A percentile compares a stretch with the other conserved stretches of the same genome.
Conservation (phyloP, 2,329 filamentous ascomycete genomes). For the Venturia asperata region DNA sequence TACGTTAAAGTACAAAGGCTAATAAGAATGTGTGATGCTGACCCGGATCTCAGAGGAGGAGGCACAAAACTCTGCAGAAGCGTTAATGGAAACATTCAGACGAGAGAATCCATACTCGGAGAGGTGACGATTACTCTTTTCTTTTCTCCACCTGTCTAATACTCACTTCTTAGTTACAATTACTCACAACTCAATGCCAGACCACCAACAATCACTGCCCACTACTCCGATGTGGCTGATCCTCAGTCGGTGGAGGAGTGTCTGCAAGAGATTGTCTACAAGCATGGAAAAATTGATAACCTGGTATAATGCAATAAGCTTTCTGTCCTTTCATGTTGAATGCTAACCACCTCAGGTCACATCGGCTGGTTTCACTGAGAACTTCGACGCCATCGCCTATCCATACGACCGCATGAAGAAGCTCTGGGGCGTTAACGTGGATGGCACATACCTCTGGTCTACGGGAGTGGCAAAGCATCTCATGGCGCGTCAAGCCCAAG, state of each 20-base stretch:
- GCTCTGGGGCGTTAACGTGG: constrained; percentile 90
- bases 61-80: constrained; percentile 66
- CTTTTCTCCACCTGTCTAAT: background rate
- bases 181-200: background rate
- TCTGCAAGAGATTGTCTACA: constrained; percentile 59
- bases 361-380: constrained; percentile 94
- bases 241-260: constrained; percentile 69
- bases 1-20: constrained; percentile 39
- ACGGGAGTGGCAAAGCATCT: constrained; percentile 78
- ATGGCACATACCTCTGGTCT: constrained; percentile 85
- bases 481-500: constrained; percentile 69
- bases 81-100: constrained; percentile 67
- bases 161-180: background rate
- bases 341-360: constrained; percentile 40
- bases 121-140: constrained; percentile 41
- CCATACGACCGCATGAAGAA: constrained; percentile 86
- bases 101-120: constrained; percentile 70
- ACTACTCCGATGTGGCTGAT: constrained; percentile 81
- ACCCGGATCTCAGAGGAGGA: constrained; percentile 60
- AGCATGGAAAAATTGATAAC: constrained; percentile 79
- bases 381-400: constrained; percentile 86
- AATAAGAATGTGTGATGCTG: background rate
- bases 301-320: constrained; percentile 54
- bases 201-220: constrained; percentile 76
- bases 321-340: background rate